Percentiles rank a stretch among this genome's conserved stretches.
These are phyloP conservation scores for Penicillium simplicissimum DNA, from an alignment of 495 filamentous ascomycete species.

Conservation along the genomic window DNA sequence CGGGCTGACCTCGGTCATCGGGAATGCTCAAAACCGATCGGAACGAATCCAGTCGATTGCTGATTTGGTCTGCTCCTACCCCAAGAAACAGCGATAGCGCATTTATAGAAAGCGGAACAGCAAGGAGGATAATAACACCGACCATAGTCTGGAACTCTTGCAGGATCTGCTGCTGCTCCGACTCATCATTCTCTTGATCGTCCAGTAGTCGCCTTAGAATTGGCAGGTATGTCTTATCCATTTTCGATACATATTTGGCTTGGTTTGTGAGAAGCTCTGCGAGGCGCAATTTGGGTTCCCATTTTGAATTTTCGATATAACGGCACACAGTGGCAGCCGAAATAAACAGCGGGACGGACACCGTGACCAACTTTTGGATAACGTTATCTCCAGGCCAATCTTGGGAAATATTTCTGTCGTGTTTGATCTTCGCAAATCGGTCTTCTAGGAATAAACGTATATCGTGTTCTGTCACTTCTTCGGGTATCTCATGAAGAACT, in stretches of 20 bases:
- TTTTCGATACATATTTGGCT: slow-evolving; percentile 11
- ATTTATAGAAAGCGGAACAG: slow-evolving; percentile 23
- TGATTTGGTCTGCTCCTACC: slow-evolving; percentile 7
- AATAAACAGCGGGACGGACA: slow-evolving; percentile 37
- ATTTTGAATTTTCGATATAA: slow-evolving; percentile 20
- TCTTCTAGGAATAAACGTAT: slow-evolving; percentile 16
- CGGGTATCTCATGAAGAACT: slow-evolving; percentile 25
- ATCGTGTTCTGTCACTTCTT: slow-evolving; percentile 26
- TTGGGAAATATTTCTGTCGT: slow-evolving; percentile 11
- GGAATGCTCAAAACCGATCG: slow-evolving; percentile 20
- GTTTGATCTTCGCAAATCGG: slow-evolving; percentile 11
- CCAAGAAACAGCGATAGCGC: slow-evolving; percentile 17
- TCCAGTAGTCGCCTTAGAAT: slow-evolving; percentile 27
- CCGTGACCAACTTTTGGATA: slow-evolving; percentile 17
- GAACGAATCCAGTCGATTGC: slow-evolving; percentile 10
- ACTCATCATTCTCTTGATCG: slow-evolving; percentile 10
- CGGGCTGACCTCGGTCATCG: slow-evolving; percentile 1
- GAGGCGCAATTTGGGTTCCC: slow-evolving; percentile 11
- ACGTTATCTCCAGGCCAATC: slow-evolving; percentile 45
- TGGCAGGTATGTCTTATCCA: slow-evolving; percentile 31
- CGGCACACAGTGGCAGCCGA: slow-evolving; percentile 9
- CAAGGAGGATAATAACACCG: slow-evolving; percentile 29
- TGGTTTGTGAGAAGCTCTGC: slow-evolving; percentile 15
- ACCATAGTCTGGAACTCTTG: slow-evolving; percentile 28
- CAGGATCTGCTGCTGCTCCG: neutral